phyloP scores from a whole-genome alignment of 163 green algal genomes.

The Prototheca stagnorum region DNA sequence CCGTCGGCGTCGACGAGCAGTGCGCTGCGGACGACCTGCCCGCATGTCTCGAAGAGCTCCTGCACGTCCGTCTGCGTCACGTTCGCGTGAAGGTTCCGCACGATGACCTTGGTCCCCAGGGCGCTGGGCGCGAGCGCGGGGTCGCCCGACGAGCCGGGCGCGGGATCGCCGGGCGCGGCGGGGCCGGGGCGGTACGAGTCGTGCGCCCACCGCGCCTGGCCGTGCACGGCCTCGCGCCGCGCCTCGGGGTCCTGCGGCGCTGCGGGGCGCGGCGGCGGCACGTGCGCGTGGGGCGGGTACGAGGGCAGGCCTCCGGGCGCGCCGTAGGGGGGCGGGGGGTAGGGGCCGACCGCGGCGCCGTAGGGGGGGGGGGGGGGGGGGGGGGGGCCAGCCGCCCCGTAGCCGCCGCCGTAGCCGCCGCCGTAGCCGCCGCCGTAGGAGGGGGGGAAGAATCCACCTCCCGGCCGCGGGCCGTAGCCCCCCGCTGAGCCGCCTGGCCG shows the following conservation, averaged over 20 bases:
- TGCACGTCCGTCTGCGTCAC: constrained; percentile 24
- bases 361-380: not conserved
- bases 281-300: not conserved
- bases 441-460: too few relatives aligned
- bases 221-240: constrained; percentile 11
- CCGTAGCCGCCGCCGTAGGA: not conserved
- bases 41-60: constrained; percentile 25
- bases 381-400: not conserved
- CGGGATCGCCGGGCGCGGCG: not conserved
- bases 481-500: too few relatives aligned
- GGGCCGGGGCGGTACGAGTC: constrained; percentile 8
- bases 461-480: too few relatives aligned
- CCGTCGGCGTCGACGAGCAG: constrained; percentile 17
- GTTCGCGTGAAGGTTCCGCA: constrained; percentile 30
- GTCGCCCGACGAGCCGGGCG: not conserved
- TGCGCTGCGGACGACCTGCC: constrained; percentile 5
- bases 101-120: constrained; percentile 23
- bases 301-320: too few relatives aligned
- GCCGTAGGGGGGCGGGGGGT: not conserved
- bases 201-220: constrained; percentile 16
- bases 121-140: not conserved
- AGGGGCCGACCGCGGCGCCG: not conserved
- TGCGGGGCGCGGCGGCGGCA: too few relatives aligned
- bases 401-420: not conserved
- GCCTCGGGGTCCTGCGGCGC: constrained; percentile 3